These are phyloP conservation scores for Entomortierella beljakovae DNA, from an alignment of 192 early-diverging fungal species.

Conservation along the genomic window DNA sequence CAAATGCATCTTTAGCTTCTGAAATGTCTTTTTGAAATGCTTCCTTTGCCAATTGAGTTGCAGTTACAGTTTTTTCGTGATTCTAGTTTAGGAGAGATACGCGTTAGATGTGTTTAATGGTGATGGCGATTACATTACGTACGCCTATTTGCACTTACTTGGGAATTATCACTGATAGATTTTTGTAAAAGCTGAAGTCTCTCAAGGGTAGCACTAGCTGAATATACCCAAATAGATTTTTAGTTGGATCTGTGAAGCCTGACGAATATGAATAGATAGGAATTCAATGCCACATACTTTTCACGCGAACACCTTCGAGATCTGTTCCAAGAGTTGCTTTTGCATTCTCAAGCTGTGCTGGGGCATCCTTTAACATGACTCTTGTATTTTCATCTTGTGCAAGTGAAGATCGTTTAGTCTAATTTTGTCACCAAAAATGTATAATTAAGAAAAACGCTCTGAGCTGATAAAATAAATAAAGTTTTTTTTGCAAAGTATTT, in stretches of 20 bases:
- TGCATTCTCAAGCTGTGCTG: background rate
- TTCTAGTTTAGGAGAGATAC: background rate
- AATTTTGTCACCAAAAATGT: background rate
- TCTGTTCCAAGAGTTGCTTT: constrained; percentile 7
- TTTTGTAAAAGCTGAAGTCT: constrained; percentile 24
- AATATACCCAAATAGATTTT: background rate
- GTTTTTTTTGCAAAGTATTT: too few relatives aligned
- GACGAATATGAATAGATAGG: background rate
- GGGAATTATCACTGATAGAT: constrained; percentile 1
- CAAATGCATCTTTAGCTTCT: constrained; percentile 44
- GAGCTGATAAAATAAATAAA: too few relatives aligned
- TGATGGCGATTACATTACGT: background rate
- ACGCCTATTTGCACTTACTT: constrained; percentile 3
- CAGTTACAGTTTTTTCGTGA: background rate
- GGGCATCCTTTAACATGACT: constrained; percentile 2
- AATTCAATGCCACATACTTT: constrained; percentile 4
- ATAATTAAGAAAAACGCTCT: background rate
- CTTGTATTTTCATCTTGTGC: background rate
- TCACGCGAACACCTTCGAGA: background rate
- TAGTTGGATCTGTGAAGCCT: background rate
- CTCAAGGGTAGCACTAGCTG: constrained; percentile 13
- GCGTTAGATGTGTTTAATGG: background rate
- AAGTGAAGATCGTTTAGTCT: constrained; percentile 24
- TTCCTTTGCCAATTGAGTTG: constrained; percentile 28
- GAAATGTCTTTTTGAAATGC: constrained; percentile 39